phyloP scores from a whole-genome alignment of 768 basidiomycete species.

The Myochromella boudieri region DNA sequence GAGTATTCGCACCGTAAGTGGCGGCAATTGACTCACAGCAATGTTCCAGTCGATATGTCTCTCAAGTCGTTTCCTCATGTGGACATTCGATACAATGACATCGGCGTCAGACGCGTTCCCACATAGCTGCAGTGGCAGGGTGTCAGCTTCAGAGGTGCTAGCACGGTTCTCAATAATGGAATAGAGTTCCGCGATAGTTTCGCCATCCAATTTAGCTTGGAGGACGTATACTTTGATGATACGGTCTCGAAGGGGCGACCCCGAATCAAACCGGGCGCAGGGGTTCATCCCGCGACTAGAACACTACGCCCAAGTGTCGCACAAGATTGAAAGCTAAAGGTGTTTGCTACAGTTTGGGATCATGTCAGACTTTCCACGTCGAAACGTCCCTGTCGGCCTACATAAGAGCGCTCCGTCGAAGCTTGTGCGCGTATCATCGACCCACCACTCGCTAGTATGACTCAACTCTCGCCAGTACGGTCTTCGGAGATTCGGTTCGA shows the following conservation, averaged over 20 bases:
- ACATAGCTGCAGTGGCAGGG: conserved; percentile 33
- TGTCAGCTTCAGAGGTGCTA: neutral
- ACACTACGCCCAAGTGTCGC: too few relatives aligned
- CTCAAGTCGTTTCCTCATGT: conserved; percentile 67
- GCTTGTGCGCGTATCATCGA: too few relatives aligned
- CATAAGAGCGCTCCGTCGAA: neutral
- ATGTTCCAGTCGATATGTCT: conserved; percentile 65
- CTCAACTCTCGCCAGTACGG: too few relatives aligned
- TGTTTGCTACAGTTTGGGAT: conserved; percentile 3
- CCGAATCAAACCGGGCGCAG: neutral
- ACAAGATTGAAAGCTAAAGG: neutral
- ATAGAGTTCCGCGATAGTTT: conserved; percentile 35
- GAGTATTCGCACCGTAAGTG: conserved; percentile 6
- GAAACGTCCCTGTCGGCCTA: neutral
- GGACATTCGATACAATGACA: conserved; percentile 63
- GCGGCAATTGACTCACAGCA: conserved; percentile 46
- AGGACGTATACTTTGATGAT: conserved; percentile 35
- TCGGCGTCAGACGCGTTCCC: conserved; percentile 49
- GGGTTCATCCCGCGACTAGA: too few relatives aligned
- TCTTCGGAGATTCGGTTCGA: conserved; percentile 7
- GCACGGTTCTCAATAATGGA: conserved; percentile 29
- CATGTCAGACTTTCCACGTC: neutral
- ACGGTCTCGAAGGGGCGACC: neutral
- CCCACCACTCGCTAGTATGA: too few relatives aligned
- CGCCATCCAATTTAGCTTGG: conserved; percentile 35